Evolutionary conservation across 768 basidiomycete genomes (phyloP), one percentile per base, ranked within the genome.

Genomic region (Auricularia cornea): DNA sequence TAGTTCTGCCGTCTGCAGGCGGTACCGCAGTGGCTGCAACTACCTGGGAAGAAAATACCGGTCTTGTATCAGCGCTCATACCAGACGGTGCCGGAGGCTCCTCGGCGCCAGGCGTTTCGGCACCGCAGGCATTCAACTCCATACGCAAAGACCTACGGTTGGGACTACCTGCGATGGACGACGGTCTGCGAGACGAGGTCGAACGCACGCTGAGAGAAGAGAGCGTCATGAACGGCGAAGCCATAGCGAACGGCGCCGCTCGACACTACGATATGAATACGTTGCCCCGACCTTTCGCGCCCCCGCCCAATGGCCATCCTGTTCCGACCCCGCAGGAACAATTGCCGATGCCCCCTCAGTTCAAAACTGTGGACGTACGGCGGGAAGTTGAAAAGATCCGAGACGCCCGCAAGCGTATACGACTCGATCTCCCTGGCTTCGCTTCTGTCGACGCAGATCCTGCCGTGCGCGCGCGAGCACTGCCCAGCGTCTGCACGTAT

Each of bases 401-500:
- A 51, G 97, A 99, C 75, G 88, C 89, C 35, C 79, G 94, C 68
- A 98, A 94, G 74, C 85, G 94, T 63, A 98, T 99, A 75, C 83
- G 91, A 44, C 77, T 98, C 18, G 96, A 97, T 3, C 92, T 92
- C 1, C 84, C 86, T 5, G 74, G 78, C 6, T 73, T 90, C 56
- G 35, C 35, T 38, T 76, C 75, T 48, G 83, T 80, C 65, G 73
- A 84, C 14, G 60, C 59, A 31, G 88, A 90, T 70, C 48, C 62
- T 29, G 52, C 65, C 41, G 84, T 28, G 73, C 83, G 33, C 89
- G 80, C 86, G 1, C 81, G 85, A 16, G 89, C 88, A 51, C 75
- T 96, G 62, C 96, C 96, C 2, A 98, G 95, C 68, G 87, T 98
- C 61, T 97, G 96, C 68, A 87, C 92, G 5, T 98, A 97, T 71